Evolutionary conservation across 495 filamentous ascomycete genomes (phyloP), one percentile per base, ranked within the genome.

Genomic region (Pyrenula massariospora): DNA sequence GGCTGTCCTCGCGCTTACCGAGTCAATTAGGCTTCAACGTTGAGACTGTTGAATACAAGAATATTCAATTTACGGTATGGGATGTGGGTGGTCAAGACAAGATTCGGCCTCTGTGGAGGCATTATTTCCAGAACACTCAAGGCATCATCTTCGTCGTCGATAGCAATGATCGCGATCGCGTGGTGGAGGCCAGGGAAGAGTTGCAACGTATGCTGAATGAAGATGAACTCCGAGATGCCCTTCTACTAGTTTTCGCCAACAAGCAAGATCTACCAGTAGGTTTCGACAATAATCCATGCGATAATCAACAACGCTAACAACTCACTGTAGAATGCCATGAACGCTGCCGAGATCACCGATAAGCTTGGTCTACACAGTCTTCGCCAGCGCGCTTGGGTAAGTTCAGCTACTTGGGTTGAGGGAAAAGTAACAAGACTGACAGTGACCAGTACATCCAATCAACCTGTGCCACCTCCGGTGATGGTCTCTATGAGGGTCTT

Each of bases 61-160:
- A 99, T 83, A 96, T 99, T 72, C 91, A 96, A 72, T 99, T 99
- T 80, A 99, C 93, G 70, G 93, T 99, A 73, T 99, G 93, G 93
- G 93, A 99, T 84, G 93, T 99, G 69, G 93, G 93, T 80, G 93
- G 93, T 70, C 93, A 99, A 81, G 93, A 99, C 81, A 99, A 99
- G 88, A 99, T 99, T 73, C 85, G 93, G 73, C 93, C 93, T 68
- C 78, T 99, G 68, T 99, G 93, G 93, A 87, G 93, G 78, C 93
- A 99, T 80, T 99, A 99, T 76, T 99, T 96, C 88, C 93, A 99
- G 80, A 99, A 99, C 78, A 99, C 93, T 61, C 93, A 99, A 77
- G 93, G 93, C 74, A 97, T 99, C 79, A 99, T 99, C 78, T 99
- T 99, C 82, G 93, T 99, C 60, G 94, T 99, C 66, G 93, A 99